phyloP scores from a whole-genome alignment of 352 stramenopile genomes.

The Thalassiosira exigua region DNA sequence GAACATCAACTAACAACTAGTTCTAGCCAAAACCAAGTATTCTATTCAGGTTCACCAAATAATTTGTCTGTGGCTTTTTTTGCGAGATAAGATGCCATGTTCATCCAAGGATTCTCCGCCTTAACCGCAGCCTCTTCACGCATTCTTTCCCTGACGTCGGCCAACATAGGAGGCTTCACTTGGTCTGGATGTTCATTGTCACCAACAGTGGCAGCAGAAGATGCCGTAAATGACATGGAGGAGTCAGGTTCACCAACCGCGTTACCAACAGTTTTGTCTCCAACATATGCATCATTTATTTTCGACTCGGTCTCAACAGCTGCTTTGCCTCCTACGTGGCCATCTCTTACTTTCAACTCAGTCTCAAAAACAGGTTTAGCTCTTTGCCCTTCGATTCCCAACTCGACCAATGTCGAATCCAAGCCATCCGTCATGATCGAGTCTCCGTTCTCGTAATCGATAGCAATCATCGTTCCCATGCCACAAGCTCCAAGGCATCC shows the following conservation, averaged over 20 bases:
- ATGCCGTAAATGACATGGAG: not conserved
- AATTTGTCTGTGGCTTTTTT: slow-evolving; percentile 61
- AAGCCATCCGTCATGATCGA: slow-evolving; percentile 55
- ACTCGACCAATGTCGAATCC: slow-evolving; percentile 46
- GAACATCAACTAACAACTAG: too few relatives aligned
- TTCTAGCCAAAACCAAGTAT: not conserved
- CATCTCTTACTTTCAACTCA: slow-evolving; percentile 5
- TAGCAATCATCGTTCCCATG: slow-evolving; percentile 66
- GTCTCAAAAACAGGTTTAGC: not conserved
- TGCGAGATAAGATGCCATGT: slow-evolving; percentile 53
- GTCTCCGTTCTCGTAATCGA: slow-evolving; percentile 66
- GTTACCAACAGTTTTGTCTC: not conserved
- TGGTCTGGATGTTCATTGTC: not conserved
- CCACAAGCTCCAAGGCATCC: slow-evolving; percentile 64
- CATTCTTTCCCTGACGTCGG: slow-evolving; percentile 59
- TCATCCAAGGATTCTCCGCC: slow-evolving; percentile 59
- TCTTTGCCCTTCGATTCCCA: slow-evolving; percentile 16
- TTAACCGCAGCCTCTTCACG: slow-evolving; percentile 31
- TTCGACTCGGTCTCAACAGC: not conserved
- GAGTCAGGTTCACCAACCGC: not conserved
- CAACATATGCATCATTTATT: slow-evolving; percentile 1
- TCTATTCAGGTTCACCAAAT: slow-evolving; percentile 15
- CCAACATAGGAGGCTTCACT: slow-evolving; percentile 17
- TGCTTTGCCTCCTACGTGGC: not conserved
- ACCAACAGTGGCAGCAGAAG: not conserved